Base-by-base conservation (phyloP, 1,139 yeast genomes). In the Candida frijolesensis region DNA sequence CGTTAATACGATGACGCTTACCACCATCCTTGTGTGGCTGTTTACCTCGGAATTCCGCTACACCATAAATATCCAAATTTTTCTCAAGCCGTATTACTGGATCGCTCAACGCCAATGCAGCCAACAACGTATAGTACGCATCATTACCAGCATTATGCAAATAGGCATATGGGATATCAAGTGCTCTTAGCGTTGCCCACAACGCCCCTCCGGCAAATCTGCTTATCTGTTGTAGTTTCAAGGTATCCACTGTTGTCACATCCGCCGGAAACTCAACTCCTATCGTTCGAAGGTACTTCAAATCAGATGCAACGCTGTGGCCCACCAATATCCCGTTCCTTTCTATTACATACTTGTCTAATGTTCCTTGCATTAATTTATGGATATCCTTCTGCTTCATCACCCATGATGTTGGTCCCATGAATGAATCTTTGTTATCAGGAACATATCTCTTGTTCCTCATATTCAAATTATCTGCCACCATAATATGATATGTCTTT, bases 61-160 rank as follows among this genome's bases (percentile, higher is more conserved):
- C 35, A 14, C 27, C 15, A 47, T 53, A 65, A 1, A 37, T 35
- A 51, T 67, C 72, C 18, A 68, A 51, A 6, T 54, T 42, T 32
- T 54, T 54, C 5, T 47, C 33, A 9, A 35, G 49, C 45, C 72
- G 53, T 0, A 58, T 54, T 1, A 53, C 51, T 0, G 88, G 87
- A 62, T 86, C 90, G 47, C 84, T 72, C 52, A 84, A 65, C 38
- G 78, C 72, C 61, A 86, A 59, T 14, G 83, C 79, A 18, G 84
- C 74, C 22, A 82, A 53, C 49, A 89, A 65, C 0, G 96, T 88
- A 59, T 79, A 87, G 60, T 85, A 85, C 1, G 96, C 85, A 64
- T 89, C 96, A 61, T 89, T 89, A 7, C 87, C 94, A 1, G 92
- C 96, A 64, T 89, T 89, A 64, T 89, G 96, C 44, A 88, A 70